Evolutionary conservation across 805 yeast species (phyloP), one percentile per base, ranked within the genome.

Genomic region (Pichia pseudocactophila): DNA sequence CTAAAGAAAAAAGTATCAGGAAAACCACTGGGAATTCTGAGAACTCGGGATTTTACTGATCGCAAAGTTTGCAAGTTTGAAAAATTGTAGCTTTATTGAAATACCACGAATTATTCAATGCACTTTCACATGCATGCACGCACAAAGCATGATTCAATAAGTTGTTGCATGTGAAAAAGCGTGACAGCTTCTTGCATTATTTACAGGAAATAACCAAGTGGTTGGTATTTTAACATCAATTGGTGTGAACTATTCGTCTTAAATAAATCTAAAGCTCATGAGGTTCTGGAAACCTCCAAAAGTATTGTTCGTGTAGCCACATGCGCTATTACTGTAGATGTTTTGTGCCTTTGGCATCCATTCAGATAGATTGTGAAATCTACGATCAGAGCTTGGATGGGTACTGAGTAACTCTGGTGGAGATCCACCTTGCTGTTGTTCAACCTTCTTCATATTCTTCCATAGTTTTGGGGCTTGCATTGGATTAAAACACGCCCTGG

Each of bases 401-500:
- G 97, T 87, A 15, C 88, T 77, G 42, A 90, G 54, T 61, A 87
- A 69, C 62, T 87, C 88, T 13, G 79, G 74, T 47, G 42, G 45
- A 6, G 37, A 28, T 18, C 54, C 50, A 31, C 63, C 68, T 45
- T 49, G 50, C 30, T 55, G 52, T 38, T 67, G 62, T 55, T 75
- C 81, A 55, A 64, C 68, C 18, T 61, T 52, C 17, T 74, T 61
- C 96, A 90, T 89, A 43, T 96, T 70, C 41, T 70, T 61, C 99
- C 99, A 92, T 44, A 92, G 71, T 10, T 64, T 65, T 1, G 82
- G 75, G 0, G 96, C 82, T 50, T 80, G 86, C 15, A 64, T 63
- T 6, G 96, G 88, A 49, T 89, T 66, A 60, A 71, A 92, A 58
- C 99, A 92, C 37, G 95, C 95, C 45, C 78, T 68, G 2, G 96